Evolutionary conservation across 2,329 filamentous ascomycete species (phyloP).

Genomic region (Paraconiothyrium brasiliense): DNA sequence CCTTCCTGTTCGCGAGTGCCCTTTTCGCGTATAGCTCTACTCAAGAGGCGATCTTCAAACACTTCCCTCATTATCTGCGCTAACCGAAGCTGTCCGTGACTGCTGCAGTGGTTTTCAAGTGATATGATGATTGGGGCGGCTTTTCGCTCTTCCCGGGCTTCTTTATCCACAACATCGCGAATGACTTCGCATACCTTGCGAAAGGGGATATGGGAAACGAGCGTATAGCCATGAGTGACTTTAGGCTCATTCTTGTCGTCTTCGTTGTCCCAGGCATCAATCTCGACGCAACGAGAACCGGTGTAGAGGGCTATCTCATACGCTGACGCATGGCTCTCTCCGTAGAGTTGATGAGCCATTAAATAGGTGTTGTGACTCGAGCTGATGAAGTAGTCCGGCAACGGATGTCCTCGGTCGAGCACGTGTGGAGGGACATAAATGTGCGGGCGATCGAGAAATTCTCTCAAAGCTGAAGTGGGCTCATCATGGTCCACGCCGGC

Average conservation of each 20-base stretch:
- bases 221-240: constrained; percentile 75
- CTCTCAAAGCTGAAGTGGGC: constrained; percentile 58
- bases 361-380: constrained; percentile 80
- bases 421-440: constrained; percentile 65
- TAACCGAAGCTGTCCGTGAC: constrained; percentile 67
- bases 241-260: constrained; percentile 71
- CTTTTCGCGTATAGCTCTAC: constrained; percentile 64
- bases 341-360: constrained; percentile 74
- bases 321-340: constrained; percentile 68
- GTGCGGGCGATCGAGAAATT: constrained; percentile 66
- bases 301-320: constrained; percentile 70
- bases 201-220: constrained; percentile 73
- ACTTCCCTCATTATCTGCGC: constrained; percentile 73
- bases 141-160: constrained; percentile 58
- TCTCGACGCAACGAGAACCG: constrained; percentile 76
- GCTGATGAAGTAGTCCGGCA: constrained; percentile 77
- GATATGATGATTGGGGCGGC: constrained; percentile 71
- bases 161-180: constrained; percentile 68
- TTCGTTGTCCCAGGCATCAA: constrained; percentile 75
- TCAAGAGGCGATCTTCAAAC: constrained; percentile 68
- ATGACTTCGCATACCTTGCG: constrained; percentile 72
- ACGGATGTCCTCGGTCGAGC: constrained; percentile 66
- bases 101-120: constrained; percentile 72
- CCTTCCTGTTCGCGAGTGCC: constrained; percentile 65
- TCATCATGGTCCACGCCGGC: constrained; percentile 57